Base-by-base conservation (phyloP, 2,329 filamentous ascomycete species). In the Trichoderma asperellum region DNA sequence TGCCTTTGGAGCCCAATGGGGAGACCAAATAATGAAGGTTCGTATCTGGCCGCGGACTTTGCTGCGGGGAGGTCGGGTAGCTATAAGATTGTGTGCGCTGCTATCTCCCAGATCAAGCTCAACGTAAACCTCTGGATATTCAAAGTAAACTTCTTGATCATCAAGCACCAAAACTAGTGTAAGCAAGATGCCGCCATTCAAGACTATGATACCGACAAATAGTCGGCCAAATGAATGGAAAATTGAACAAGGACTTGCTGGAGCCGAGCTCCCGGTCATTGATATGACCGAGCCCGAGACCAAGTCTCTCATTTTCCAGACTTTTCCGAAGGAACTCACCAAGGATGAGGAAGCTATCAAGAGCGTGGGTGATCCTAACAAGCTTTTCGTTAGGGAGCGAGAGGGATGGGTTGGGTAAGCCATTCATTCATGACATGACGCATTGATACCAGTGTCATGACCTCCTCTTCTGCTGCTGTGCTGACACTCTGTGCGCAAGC, bases 161-260 rank as follows among this genome's bases (percentile, higher is more conserved):
- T 6, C 6, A 24, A 2, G n/a, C 10, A 18, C 27, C 18, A 2
- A 18, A 11, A 10, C 49, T 32, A 10, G 35, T 29, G 24, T 24
- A 24, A 24, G 24, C 21, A n/a, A 24, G 14, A 65, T 57, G 52
- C 62, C 53, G 12, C 21, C 21, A 2, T 14, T 49, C 40, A 40
- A 49, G 11, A 37, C 58, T 10, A 59, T 59, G 40, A 29, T 4
- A 58, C 55, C 4, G 49, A 43, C 7, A n/a, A 43, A 43, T 43
- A n/a, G 49, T 27, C 63, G 63, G n/a, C 40, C 55, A 2, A 55
- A 67, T 67, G 55, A 67, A 43, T 67, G 63, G 63, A 67, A 59
- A 27, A 58, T 67, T 67, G 63, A 67, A 47, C 63, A 67, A 18
- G 63, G 63, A 29, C 63, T 67, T 12, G 37, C 63, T 7, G 63